Percentiles rank a stretch among this genome's conserved stretches.
Conservation (phyloP, 768 basidiomycete species). For the Clitopilus hobsonii region DNA sequence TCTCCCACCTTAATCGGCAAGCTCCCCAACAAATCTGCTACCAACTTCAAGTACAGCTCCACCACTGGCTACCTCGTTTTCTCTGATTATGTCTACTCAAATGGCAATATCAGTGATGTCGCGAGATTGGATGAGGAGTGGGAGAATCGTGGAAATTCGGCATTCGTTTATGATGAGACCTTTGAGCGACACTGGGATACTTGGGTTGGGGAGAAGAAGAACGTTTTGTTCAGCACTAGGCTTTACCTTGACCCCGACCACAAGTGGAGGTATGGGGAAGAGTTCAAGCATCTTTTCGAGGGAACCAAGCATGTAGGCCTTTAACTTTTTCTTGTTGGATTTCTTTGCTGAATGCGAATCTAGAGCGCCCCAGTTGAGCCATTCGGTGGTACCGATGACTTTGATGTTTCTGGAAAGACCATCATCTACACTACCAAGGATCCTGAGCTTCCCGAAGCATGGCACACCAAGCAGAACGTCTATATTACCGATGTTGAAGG, state of each 20-base stretch:
- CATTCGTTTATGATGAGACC: constrained; percentile 62
- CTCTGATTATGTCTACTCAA: constrained; percentile 76
- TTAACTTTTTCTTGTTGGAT: constrained; percentile 1
- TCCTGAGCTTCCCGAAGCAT: constrained; percentile 66
- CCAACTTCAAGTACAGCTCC: constrained; percentile 66
- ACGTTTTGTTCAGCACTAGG: constrained; percentile 67
- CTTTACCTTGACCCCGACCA: constrained; percentile 42
- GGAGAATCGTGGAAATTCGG: constrained; percentile 69
- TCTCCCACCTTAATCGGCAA: constrained; percentile 50
- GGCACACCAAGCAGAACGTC: constrained; percentile 89
- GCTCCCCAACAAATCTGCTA: constrained; percentile 62
- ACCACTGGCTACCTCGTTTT: constrained; percentile 70
- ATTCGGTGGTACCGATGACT: constrained; percentile 82
- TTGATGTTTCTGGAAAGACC: constrained; percentile 62
- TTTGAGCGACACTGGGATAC: constrained; percentile 78
- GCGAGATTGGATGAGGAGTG: constrained; percentile 67
- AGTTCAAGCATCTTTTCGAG: constrained; percentile 56
- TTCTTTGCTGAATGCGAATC: constrained; percentile 1
- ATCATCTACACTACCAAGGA: constrained; percentile 88
- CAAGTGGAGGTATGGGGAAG: constrained; percentile 48
- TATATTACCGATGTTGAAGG: constrained; percentile 64
- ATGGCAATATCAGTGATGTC: constrained; percentile 67
- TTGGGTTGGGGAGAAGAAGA: constrained; percentile 70
- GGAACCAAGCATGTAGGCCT: constrained; percentile 65
- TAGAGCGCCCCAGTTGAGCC: constrained; percentile 78